A percentile compares a stretch with the other conserved stretches of the same genome.
phyloP scores from a whole-genome alignment of 2,329 filamentous ascomycete genomes.

The Colletotrichum sidae region DNA sequence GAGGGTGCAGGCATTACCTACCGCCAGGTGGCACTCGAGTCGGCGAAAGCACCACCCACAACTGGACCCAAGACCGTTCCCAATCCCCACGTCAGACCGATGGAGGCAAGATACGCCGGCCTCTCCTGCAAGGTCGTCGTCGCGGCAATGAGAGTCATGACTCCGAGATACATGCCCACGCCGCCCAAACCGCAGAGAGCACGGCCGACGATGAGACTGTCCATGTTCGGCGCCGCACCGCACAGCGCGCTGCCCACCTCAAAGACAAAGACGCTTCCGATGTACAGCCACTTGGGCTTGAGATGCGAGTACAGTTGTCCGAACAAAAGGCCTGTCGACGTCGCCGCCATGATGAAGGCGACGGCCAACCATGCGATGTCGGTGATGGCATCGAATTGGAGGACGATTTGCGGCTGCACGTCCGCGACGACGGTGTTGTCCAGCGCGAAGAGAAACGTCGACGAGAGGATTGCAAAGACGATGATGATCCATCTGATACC shows the following conservation, averaged over 20 bases:
- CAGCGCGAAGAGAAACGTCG: conserved; percentile 50
- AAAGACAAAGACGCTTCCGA: conserved; percentile 47
- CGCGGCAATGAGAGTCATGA: conserved; percentile 26
- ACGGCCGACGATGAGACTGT: conserved; percentile 57
- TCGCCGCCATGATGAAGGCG: conserved; percentile 42
- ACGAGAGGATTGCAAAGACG: conserved; percentile 37
- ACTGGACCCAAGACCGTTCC: conserved; percentile 55
- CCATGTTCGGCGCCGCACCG: conserved; percentile 53
- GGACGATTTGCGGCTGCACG: conserved; percentile 53
- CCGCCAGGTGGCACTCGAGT: conserved; percentile 53
- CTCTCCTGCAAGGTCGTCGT: conserved; percentile 33
- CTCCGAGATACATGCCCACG: conserved; percentile 31
- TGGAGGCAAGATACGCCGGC: conserved; percentile 37
- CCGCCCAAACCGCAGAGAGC: conserved; percentile 55
- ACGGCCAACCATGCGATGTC: conserved; percentile 53
- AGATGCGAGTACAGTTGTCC: conserved; percentile 47
- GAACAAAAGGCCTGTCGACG: conserved; percentile 23
- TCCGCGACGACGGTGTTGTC: conserved; percentile 60
- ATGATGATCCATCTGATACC: conserved; percentile 37
- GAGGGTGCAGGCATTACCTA: neutral
- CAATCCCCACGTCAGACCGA: conserved; percentile 53
- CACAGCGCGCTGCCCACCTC: conserved; percentile 53
- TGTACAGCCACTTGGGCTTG: conserved; percentile 47
- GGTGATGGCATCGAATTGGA: conserved; percentile 47
- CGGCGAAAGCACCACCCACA: conserved; percentile 57